Base-by-base conservation (phyloP, 2,329 filamentous ascomycete genomes). In the Emergomyces orientalis region DNA sequence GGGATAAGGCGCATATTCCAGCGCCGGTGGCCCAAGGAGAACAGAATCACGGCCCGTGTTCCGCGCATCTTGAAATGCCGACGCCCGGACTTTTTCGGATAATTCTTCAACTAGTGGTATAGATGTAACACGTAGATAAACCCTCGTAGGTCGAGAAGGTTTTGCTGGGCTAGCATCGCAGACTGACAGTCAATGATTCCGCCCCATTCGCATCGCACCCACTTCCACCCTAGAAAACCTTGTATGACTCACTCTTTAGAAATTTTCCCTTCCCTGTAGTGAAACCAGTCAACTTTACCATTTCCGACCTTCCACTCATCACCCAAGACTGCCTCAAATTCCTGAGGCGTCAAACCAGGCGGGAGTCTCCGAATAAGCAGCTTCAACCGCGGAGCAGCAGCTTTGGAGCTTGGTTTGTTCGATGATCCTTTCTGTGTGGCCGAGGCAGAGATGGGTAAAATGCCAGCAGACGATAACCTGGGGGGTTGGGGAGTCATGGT, bases 1-100 rank as follows among this genome's bases (percentile, higher is more conserved):
- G 67, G 90, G 90, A 77, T 92, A 96, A 0, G 88, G 84, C 22
- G 92, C 86, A 70, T 90, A 90, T 71, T 96, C 92, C 58, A 97
- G 80, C 5, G 84, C 83, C 0, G 94, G 92, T 1, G 89, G 89
- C 0, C 89, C 89, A 62, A 94, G 79, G 1, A 97, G 83, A 32
- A 86, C 86, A 1, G 87, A 78, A 68, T 87, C 90, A 65, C 83
- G 86, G 69, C 83, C 85, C 0, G 89, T 89, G 69, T 88, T 89
- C 68, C 89, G 89, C 39, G 89, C 88, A 77, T 99, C 94, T 66
- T 89, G 84, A 81, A 96, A 96, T 0, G 81, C 80, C 2, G 85
- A 80, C 63, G 80, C 78, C 63, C 88, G 86, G 55, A 97, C 87
- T 43, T 80, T 79, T 25, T 92, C 86, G 47, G 87, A 86, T 4